Percentiles rank a stretch among this genome's conserved stretches.
phyloP scores from a whole-genome alignment of 805 yeast genomes.

The Candida sithepensis region DNA sequence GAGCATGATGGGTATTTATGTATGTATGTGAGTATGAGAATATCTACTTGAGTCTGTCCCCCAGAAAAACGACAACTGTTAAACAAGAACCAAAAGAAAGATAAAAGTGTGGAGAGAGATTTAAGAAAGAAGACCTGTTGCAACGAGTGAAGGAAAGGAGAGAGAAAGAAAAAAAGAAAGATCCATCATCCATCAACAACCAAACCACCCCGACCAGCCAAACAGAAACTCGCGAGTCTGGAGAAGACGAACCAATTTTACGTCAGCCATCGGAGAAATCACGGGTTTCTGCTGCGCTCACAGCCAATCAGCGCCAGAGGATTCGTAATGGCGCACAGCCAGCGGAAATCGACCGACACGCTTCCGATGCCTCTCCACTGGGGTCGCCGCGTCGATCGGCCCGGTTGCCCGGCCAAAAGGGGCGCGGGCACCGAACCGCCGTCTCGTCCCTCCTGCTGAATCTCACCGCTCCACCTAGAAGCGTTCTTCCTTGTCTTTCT shows the following conservation, averaged over 20 bases:
- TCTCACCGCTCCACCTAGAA: no score
- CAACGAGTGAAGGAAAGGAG: not conserved
- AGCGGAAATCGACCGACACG: not conserved
- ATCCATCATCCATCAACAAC: not conserved
- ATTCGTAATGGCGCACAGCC: not conserved
- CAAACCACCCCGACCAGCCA: not conserved
- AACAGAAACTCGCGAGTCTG: no score
- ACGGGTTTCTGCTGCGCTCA: conserved; percentile 3
- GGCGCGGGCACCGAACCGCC: no score
- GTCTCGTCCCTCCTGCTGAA: no score
- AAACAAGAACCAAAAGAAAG: not conserved
- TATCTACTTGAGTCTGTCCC: no score
- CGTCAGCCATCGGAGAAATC: conserved; percentile 4
- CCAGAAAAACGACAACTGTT: no score
- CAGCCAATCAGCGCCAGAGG: conserved; percentile 6
- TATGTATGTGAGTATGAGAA: not conserved
- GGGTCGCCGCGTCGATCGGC: not conserved
- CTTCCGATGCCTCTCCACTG: not conserved
- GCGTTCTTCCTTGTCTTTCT: no score
- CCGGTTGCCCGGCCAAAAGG: no score
- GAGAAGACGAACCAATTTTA: conserved; percentile 1
- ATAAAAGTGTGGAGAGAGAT: not conserved
- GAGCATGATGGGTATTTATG: conserved; percentile 15
- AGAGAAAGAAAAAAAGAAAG: not conserved
- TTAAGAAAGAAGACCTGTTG: not conserved